Evolutionary conservation across 768 basidiomycete genomes (phyloP).

Genomic region (Boletus sp.): DNA sequence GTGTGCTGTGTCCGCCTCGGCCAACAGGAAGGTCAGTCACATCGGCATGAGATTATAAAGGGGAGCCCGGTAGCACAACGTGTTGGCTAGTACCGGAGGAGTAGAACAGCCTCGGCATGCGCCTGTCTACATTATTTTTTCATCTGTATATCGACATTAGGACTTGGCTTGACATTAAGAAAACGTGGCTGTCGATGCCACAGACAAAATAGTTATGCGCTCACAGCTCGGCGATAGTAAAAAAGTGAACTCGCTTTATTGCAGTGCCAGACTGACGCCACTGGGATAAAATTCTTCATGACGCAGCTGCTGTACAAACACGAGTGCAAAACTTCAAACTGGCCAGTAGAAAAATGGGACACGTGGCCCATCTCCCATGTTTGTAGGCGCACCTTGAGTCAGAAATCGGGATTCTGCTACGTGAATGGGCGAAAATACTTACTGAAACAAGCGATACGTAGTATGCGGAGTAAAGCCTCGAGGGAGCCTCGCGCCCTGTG

Average conservation of each 20-base stretch:
- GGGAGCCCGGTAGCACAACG: slow-evolving; percentile 19
- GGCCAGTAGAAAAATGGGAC: background rate
- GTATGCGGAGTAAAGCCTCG: slow-evolving; percentile 20
- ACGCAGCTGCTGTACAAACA: slow-evolving; percentile 12
- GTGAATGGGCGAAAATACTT: background rate
- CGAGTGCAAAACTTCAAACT: background rate
- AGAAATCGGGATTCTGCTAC: background rate
- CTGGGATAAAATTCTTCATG: slow-evolving; percentile 7
- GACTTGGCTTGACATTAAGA: slow-evolving; percentile 20
- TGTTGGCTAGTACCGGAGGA: slow-evolving; percentile 17
- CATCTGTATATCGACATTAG: slow-evolving; percentile 10
- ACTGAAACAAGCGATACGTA: background rate
- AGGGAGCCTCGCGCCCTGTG: slow-evolving; percentile 25
- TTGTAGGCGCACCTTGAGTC: slow-evolving; percentile 4
- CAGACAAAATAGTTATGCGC: slow-evolving; percentile 6
- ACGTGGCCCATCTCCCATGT: background rate
- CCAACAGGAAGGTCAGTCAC: slow-evolving; percentile 16
- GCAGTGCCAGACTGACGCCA: slow-evolving; percentile 19
- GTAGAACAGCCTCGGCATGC: slow-evolving; percentile 26
- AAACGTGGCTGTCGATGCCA: slow-evolving; percentile 27
- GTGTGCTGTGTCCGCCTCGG: slow-evolving; percentile 15
- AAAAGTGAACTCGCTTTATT: slow-evolving; percentile 14
- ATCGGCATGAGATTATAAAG: slow-evolving; percentile 28
- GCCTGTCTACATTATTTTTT: slow-evolving; percentile 17
- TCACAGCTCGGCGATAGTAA: slow-evolving; percentile 16